Evolutionary conservation across 345 rosid species (phyloP).

Genomic region (Boechera divaricarpa): DNA sequence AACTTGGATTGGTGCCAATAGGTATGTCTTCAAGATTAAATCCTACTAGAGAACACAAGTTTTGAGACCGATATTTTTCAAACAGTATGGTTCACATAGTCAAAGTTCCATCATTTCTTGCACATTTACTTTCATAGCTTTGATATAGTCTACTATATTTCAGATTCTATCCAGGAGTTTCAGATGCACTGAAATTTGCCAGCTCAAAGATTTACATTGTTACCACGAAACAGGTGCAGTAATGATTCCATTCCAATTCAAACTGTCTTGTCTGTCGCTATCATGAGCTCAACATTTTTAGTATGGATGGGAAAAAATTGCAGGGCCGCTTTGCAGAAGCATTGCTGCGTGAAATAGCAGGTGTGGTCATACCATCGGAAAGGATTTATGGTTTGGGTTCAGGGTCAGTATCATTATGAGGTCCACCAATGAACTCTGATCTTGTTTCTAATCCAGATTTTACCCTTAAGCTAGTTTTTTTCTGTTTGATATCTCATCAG

Average conservation of each 20-base stretch:
- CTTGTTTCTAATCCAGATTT: slow-evolving; percentile 7
- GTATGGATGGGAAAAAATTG: slow-evolving; percentile 5
- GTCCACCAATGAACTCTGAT: slow-evolving; percentile 2
- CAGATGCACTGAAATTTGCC: slow-evolving; percentile 82
- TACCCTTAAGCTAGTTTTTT: neutral
- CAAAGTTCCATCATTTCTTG: neutral
- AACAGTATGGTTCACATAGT: neutral
- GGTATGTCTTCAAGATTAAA: slow-evolving; percentile 48
- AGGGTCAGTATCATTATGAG: slow-evolving; percentile 73
- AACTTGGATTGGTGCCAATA: slow-evolving; percentile 95
- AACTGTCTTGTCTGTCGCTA: neutral
- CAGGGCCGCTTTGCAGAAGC: slow-evolving; percentile 90
- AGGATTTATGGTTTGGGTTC: slow-evolving; percentile 80
- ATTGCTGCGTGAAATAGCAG: slow-evolving; percentile 69
- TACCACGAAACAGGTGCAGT: slow-evolving; percentile 81
- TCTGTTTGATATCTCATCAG: slow-evolving; percentile 37
- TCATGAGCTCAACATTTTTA: slow-evolving; percentile 14
- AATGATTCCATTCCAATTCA: neutral
- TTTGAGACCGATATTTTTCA: neutral
- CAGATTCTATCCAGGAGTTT: slow-evolving; percentile 91
- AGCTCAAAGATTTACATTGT: slow-evolving; percentile 83
- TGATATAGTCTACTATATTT: slow-evolving; percentile 23
- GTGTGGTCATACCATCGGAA: slow-evolving; percentile 74
- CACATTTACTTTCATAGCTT: neutral
- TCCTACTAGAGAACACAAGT: neutral